Conservation (phyloP, 208 protist genomes). For the Leishmania amazonensis region DNA sequence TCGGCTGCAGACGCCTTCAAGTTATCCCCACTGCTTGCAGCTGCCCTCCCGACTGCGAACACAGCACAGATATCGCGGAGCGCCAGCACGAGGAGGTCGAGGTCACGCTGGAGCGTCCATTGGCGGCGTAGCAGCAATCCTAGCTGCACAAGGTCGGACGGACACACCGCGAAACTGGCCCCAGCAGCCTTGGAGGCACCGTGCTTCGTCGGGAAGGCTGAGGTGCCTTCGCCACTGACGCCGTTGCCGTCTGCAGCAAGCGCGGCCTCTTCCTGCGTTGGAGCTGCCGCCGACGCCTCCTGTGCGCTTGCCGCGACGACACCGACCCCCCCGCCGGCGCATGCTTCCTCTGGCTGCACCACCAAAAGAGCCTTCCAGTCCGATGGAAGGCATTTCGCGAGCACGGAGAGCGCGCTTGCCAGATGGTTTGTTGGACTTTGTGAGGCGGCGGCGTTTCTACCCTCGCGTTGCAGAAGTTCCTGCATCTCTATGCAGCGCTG, state of each 20-base stretch:
- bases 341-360: background rate
- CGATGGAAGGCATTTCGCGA: background rate
- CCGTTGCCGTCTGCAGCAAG: background rate
- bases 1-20: background rate
- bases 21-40: background rate
- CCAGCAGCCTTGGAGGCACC: background rate
- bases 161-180: background rate
- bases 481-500: conserved; percentile 17
- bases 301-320: background rate
- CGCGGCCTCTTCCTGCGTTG: background rate
- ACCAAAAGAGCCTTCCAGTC: conserved; percentile 8
- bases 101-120: conserved; percentile 25
- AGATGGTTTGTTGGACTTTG: background rate
- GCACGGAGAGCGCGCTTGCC: conserved; percentile 3
- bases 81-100: conserved; percentile 12
- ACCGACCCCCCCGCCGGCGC: background rate
- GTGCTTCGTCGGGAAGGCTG: conserved; percentile 2
- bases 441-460: background rate
- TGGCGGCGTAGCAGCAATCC: conserved; percentile 24
- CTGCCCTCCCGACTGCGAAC: background rate
- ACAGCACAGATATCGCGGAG: conserved; percentile 9
- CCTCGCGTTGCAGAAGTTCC: background rate
- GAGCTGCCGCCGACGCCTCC: background rate
- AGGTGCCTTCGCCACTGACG: background rate
- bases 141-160: conserved; percentile 25